Evolutionary conservation across 495 filamentous ascomycete species (phyloP).

Genomic region (Neurospora hispaniola): DNA sequence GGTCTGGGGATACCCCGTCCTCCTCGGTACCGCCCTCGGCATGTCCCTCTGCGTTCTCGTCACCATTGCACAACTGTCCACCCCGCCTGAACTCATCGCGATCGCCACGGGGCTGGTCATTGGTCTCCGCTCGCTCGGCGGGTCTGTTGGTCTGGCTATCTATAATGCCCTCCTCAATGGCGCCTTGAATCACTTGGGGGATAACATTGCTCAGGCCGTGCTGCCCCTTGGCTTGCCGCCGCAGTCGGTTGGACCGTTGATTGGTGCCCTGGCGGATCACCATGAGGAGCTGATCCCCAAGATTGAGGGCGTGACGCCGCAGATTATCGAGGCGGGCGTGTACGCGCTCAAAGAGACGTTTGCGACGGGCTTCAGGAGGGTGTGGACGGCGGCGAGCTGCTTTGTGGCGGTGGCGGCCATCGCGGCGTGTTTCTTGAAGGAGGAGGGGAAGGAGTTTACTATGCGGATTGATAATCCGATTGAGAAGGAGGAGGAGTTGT

Average conservation of each 20-base stretch:
- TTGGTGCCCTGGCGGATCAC: conserved; percentile 10
- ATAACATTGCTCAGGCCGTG: conserved; percentile 17
- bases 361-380: conserved; percentile 15
- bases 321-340: conserved; percentile 15
- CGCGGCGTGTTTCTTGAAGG: conserved; percentile 8
- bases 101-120: conserved; percentile 23
- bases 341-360: conserved; percentile 15
- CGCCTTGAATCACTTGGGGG: conserved; percentile 10
- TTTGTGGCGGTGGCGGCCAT: conserved; percentile 17
- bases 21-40: conserved; percentile 21
- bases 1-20: conserved; percentile 23
- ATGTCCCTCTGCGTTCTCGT: conserved; percentile 16
- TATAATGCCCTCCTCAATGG: conserved; percentile 18
- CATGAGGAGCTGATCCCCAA: conserved; percentile 8
- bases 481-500: conserved; percentile 17
- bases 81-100: conserved; percentile 23
- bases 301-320: conserved; percentile 16
- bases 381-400: conserved; percentile 19
- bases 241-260: conserved; percentile 6
- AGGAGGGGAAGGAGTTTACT: conserved; percentile 13
- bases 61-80: conserved; percentile 23
- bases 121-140: conserved; percentile 22
- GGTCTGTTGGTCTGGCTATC: conserved; percentile 24
- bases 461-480: conserved; percentile 15
- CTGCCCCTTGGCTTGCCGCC: conserved; percentile 15